These are phyloP conservation scores for Epichloe sp. DNA, from an alignment of 2,329 filamentous ascomycete species.

Conservation along the genomic window DNA sequence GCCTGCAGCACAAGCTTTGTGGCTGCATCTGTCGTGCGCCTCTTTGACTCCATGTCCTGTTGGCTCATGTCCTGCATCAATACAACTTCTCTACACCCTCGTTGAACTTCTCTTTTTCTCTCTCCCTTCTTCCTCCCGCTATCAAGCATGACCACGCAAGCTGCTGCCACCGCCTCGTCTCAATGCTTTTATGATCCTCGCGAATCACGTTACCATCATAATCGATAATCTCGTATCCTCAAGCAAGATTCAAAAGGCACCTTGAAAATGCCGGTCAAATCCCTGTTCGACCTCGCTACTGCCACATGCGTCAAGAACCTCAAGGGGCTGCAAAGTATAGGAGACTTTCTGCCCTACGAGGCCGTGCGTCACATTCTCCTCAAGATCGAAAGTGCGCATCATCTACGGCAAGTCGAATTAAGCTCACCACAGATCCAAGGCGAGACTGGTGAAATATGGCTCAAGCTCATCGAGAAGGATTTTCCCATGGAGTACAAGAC, in stretches of 20 bases:
- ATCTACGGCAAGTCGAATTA: constrained; percentile 61
- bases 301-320: constrained; percentile 40
- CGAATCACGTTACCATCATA: background rate
- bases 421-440: constrained; percentile 65
- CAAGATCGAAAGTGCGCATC: constrained; percentile 57
- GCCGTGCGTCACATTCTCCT: constrained; percentile 52
- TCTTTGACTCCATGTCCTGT: too few species aligned
- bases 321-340: constrained; percentile 51
- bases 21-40: too few species aligned
- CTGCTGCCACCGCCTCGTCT: background rate
- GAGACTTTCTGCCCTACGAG: constrained; percentile 54
- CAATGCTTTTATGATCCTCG: background rate
- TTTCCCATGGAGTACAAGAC: constrained; percentile 51
- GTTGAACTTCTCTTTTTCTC: background rate
- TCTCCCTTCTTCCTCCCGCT: background rate
- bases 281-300: constrained; percentile 38
- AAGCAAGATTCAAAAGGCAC: background rate
- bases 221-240: background rate
- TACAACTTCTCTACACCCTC: background rate
- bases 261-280: constrained; percentile 29
- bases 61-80: background rate
- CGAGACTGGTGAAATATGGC: constrained; percentile 62
- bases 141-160: constrained; percentile 1
- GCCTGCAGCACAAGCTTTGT: too few species aligned
- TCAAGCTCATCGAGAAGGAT: constrained; percentile 63